These are phyloP conservation scores for Sanguinoderma infundibulare DNA, from an alignment of 1,284 basidiomycete species.

Conservation along the genomic window DNA sequence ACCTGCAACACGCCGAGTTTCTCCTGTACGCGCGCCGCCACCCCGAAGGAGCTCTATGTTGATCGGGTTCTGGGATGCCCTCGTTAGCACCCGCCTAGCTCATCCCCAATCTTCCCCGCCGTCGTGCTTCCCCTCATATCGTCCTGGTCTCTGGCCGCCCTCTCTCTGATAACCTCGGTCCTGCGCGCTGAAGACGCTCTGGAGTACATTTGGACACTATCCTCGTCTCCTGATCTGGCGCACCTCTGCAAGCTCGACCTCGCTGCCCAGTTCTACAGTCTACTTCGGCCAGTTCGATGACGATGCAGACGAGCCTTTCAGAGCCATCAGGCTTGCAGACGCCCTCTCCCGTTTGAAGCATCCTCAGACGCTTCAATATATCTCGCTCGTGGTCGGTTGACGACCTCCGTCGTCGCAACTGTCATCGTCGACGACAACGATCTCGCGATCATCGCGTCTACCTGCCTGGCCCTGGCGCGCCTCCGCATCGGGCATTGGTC, in stretches of 20 bases:
- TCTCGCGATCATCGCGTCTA: background rate
- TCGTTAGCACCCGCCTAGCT: no score
- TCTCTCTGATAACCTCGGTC: no score
- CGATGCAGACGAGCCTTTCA: background rate
- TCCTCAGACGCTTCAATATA: background rate
- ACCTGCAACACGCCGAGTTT: no score
- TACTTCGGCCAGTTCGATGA: background rate
- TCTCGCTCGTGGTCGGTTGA: background rate
- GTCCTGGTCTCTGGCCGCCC: no score
- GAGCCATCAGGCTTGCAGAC: background rate
- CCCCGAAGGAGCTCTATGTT: no score
- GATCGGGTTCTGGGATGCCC: no score
- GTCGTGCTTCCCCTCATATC: no score
- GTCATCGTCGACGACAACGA: background rate
- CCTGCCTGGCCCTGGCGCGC: background rate
- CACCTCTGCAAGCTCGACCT: background rate
- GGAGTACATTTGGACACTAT: background rate
- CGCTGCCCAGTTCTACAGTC: background rate
- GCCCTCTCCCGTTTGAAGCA: background rate
- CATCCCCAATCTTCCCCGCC: no score
- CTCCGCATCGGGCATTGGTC: background rate
- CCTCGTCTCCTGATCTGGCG: background rate
- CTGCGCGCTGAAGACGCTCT: background rate
- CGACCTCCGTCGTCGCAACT: background rate
- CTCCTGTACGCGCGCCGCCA: no score